These are phyloP conservation scores for Hyaloperonospora arabidopsidis DNA, from an alignment of 352 stramenopile species.

Conservation along the genomic window DNA sequence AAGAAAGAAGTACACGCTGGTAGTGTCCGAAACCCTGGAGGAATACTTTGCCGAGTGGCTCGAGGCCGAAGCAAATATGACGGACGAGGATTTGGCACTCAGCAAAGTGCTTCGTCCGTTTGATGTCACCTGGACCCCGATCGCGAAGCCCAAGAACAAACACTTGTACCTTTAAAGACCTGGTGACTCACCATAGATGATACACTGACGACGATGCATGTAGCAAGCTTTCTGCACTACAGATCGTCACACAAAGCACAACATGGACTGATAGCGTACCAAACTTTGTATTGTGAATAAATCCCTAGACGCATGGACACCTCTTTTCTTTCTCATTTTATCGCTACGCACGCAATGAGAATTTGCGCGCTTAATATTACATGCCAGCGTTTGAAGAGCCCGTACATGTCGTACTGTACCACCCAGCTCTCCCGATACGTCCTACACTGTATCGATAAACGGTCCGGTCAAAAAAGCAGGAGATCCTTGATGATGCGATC, in stretches of 20 bases:
- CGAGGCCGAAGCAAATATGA: slow-evolving; percentile 29
- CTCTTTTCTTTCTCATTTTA: slow-evolving; percentile 1
- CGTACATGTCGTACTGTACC: background rate
- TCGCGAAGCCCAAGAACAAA: slow-evolving; percentile 57
- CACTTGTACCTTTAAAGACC: slow-evolving; percentile 71
- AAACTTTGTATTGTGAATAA: slow-evolving; percentile 24
- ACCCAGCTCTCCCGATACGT: background rate
- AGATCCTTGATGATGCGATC: slow-evolving; percentile 83
- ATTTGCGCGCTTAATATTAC: slow-evolving; percentile 23
- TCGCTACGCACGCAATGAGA: background rate
- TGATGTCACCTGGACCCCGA: slow-evolving; percentile 64
- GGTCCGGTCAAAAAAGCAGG: slow-evolving; percentile 55
- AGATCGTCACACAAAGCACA: slow-evolving; percentile 8
- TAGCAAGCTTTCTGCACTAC: background rate
- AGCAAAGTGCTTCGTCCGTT: slow-evolving; percentile 48
- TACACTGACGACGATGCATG: slow-evolving; percentile 2
- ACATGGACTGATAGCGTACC: slow-evolving; percentile 3
- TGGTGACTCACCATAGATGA: slow-evolving; percentile 13
- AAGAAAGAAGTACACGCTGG: slow-evolving; percentile 11
- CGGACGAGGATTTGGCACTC: slow-evolving; percentile 31
- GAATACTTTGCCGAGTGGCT: slow-evolving; percentile 52
- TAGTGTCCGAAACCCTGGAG: slow-evolving; percentile 18
- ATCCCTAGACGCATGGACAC: slow-evolving; percentile 19
- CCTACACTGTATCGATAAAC: slow-evolving; percentile 2
- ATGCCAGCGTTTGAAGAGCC: background rate